These are phyloP conservation scores for Lactarius tabidus DNA, from an alignment of 768 basidiomycete genomes.

Conservation along the genomic window DNA sequence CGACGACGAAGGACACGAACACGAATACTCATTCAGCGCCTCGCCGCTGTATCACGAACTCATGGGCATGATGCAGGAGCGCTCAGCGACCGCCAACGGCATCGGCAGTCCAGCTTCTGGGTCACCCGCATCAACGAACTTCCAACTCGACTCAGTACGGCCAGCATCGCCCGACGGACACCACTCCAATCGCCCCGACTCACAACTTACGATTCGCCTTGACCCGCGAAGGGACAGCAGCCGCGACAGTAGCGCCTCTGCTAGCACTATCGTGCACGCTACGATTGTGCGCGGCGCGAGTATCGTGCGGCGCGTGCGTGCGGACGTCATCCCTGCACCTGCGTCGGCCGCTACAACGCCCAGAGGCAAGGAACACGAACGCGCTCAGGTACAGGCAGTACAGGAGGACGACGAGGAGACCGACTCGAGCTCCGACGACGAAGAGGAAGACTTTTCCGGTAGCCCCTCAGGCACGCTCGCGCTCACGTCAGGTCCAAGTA, in stretches of 20 bases:
- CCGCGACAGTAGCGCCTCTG: constrained; percentile 22
- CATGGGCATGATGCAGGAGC: constrained; percentile 28
- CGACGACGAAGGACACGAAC: not conserved
- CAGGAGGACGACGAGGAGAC: constrained; percentile 19
- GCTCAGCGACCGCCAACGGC: not conserved
- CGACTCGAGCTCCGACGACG: constrained; percentile 18
- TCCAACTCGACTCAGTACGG: constrained; percentile 9
- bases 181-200: constrained; percentile 1
- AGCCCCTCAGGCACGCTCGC: constrained; percentile 18
- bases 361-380: constrained; percentile 3
- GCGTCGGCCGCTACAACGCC: not conserved
- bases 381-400: not conserved
- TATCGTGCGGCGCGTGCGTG: constrained; percentile 24
- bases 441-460: constrained; percentile 3
- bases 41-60: constrained; percentile 26
- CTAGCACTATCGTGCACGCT: constrained; percentile 24
- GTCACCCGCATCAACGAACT: constrained; percentile 3
- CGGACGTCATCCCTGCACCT: constrained; percentile 16
- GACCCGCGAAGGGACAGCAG: constrained; percentile 15
- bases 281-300: constrained; percentile 26
- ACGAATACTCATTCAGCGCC: constrained; percentile 13
- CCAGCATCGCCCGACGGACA: not conserved
- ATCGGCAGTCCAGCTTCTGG: not conserved
- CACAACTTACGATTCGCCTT: constrained; percentile 20
- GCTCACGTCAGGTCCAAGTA: constrained; percentile 23